phyloP scores from a whole-genome alignment of 2,329 filamentous ascomycete genomes.

The Aspergillus nomiae region DNA sequence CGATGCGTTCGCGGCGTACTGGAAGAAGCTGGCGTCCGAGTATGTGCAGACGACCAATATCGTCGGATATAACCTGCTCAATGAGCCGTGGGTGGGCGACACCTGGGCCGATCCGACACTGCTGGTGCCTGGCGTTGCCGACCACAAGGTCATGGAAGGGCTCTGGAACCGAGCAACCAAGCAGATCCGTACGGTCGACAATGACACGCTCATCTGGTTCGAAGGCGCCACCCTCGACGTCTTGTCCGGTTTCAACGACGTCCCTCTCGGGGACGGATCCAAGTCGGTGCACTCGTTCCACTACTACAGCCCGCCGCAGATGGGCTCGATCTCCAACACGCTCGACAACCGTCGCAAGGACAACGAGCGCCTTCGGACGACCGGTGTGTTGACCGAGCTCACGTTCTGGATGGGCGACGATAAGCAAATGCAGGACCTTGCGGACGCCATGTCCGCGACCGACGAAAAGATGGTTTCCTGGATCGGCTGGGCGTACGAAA shows the following conservation, averaged over 20 bases:
- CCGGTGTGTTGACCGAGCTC: conserved; percentile 19
- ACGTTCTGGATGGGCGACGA: conserved; percentile 20
- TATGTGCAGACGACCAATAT: conserved; percentile 13
- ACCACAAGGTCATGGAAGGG: conserved; percentile 15
- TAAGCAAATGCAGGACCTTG: conserved; percentile 15
- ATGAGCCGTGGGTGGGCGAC: conserved; percentile 18
- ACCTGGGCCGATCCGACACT: conserved; percentile 16
- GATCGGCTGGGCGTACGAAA: conserved; percentile 18
- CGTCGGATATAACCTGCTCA: conserved; percentile 16
- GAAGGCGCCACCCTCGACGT: conserved; percentile 16
- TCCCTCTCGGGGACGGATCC: conserved; percentile 18
- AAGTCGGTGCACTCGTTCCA: conserved; percentile 21
- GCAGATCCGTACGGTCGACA: conserved; percentile 17
- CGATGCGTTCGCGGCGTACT: conserved; percentile 18
- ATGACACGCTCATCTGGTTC: conserved; percentile 17
- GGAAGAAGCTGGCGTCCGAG: conserved; percentile 16
- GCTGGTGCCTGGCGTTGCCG: conserved; percentile 15
- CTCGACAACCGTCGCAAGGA: conserved; percentile 17
- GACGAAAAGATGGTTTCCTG: conserved; percentile 17
- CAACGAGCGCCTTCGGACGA: conserved; percentile 12
- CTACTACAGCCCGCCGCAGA: conserved; percentile 17
- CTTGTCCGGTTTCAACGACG: conserved; percentile 16
- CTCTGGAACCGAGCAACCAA: conserved; percentile 13
- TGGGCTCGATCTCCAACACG: conserved; percentile 15
- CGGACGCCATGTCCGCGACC: conserved; percentile 18